Base-by-base conservation (phyloP, 176 grass and related monocot species). In the Canna indica region DNA sequence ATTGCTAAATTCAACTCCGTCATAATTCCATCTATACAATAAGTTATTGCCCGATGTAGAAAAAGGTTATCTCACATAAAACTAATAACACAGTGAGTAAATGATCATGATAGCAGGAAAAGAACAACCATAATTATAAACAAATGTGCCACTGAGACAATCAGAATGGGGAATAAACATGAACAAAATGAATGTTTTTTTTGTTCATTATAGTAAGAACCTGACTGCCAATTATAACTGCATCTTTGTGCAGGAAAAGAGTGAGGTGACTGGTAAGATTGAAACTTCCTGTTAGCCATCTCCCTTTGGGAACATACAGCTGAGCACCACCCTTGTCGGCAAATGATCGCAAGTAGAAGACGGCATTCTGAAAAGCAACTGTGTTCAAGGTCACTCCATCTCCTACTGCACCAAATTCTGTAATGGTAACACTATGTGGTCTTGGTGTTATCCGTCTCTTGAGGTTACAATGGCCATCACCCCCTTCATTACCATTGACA, bases 221-320 rank as follows among this genome's bases (percentile, higher is more conserved):
- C 92, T 91, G 60, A 18, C 78, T 18, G 77, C 85, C 92, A 46
- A 96, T 59, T 69, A 96, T 91, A 42, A 78, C 73, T 1, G 92
- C 92, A 2, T 72, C 88, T 83, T 82, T 57, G 72, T 96, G 85
- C 57, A 96, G 81, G 78, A 87, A 96, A 58, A 96, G 67, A 12
- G 92, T 96, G 65, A 96, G 62, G 71, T 91, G 88, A 68, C 88
- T 96, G 28, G 92, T 96, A 60, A 96, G 76, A 75, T 96, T 91
- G 83, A 96, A 91, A 82, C 92, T 96, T 76, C 92, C 88, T 34
- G 88, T 96, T 69, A 96, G 80, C 92, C 92, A 96, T 59, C 82
- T 79, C 26, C 92, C 91, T 76, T 84, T 77, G 18, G 92, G 92
- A 46, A 96, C 92, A 34, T 91, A 96, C 41, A 96, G 67, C 78